Evolutionary conservation across 352 stramenopile species (phyloP), one percentile per base, ranked within the genome.

Genomic region (Detonula confervacea): DNA sequence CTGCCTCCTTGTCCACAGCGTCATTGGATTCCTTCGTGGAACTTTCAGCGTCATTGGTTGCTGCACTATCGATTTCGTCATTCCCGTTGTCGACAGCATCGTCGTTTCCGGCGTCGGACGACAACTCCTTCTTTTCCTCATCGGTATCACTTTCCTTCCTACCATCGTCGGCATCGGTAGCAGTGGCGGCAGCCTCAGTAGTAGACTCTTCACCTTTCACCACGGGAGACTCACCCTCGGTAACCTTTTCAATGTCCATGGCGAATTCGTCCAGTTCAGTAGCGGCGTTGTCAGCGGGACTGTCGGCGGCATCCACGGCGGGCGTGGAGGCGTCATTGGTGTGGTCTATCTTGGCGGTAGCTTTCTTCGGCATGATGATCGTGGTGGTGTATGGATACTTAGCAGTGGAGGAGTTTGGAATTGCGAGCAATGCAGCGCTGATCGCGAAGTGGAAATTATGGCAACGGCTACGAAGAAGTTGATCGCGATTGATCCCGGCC

Each of bases 171-270:
- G 52, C 55, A 63, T 59, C 61, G 6, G 22, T 18, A 9, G 37
- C 52, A 24, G 8, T n/a, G 5, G 33, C 42, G 29, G 37, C 25
- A 20, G 25, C 64, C n/a, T n/a, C n/a, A n/a, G n/a, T n/a, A n/a
- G n/a, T n/a, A n/a, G n/a, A n/a, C 7, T 63, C 64, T 37, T 63
- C 52, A 27, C 24, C 52, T 8, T 27, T 39, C 27, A n/a, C 65
- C 11, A 5, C 42, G 25, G 39, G 24, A 27, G 27, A n/a, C 29
- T 25, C 30, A 47, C 37, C 16, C 46, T 56, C 25, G 39, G 11
- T 16, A 7, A n/a, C 49, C 12, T 54, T 20, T 2, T 65, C 30
- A 35, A 52, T 35, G 8, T 66, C 35, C 18, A 33, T 49, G 57
- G 33, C 18, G 39, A 35, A 49, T 0, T 66, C 35, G 35, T 69